A percentile compares a stretch with the other conserved stretches of the same genome.
phyloP scores from a whole-genome alignment of 208 protist genomes.

The Phytomonas sp. region DNA sequence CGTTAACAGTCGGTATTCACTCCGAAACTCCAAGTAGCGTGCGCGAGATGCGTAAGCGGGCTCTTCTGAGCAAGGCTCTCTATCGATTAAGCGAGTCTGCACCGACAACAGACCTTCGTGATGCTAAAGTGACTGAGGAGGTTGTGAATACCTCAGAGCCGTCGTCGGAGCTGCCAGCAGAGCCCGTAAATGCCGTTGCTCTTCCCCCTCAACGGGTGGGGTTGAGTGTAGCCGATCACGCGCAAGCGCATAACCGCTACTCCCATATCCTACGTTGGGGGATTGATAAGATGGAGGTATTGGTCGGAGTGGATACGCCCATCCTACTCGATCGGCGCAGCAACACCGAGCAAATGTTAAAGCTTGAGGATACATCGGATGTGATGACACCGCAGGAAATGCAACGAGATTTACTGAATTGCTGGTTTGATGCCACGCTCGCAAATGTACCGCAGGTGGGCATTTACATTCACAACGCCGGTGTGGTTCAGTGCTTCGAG shows the following conservation, averaged over 20 bases:
- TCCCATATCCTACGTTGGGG: constrained; percentile 65
- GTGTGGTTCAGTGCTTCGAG: constrained; percentile 64
- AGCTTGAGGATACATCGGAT: constrained; percentile 30
- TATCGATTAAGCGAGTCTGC: constrained; percentile 44
- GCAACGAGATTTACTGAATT: constrained; percentile 46
- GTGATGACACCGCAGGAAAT: constrained; percentile 16
- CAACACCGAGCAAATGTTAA: constrained; percentile 60
- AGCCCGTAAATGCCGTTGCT: neutral
- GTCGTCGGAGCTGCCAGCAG: neutral
- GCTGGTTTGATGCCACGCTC: constrained; percentile 80
- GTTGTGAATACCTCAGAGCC: constrained; percentile 1
- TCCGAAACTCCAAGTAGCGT: constrained; percentile 27
- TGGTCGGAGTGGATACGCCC: constrained; percentile 77
- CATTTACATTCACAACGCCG: constrained; percentile 69
- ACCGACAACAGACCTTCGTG: constrained; percentile 5
- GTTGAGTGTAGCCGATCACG: neutral
- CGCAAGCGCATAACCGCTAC: constrained; percentile 26
- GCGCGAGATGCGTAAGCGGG: constrained; percentile 41
- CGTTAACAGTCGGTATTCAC: constrained; percentile 53
- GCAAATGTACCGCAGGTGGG: constrained; percentile 74
- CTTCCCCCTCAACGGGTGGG: neutral
- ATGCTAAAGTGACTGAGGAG: neutral
- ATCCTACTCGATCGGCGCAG: constrained; percentile 54
- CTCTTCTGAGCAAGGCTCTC: constrained; percentile 66
- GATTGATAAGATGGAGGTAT: constrained; percentile 58